Conservation (phyloP, 1,284 basidiomycete genomes). For the Cutaneotrichosporon cutaneum region DNA sequence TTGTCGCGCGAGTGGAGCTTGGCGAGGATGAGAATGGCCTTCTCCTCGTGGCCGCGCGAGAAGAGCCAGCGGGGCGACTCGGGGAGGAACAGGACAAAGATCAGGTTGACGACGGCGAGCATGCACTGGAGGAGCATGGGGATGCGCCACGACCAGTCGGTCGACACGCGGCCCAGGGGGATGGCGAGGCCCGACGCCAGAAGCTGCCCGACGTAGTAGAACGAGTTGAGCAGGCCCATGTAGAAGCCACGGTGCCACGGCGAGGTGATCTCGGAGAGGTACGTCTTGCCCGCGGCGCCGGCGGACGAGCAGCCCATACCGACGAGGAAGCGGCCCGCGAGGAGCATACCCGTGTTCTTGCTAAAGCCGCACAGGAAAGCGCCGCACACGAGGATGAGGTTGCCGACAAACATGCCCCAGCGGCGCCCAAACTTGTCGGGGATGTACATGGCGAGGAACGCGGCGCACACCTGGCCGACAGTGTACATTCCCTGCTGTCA, state of each 20-base stretch:
- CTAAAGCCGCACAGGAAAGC: slow-evolving; percentile 59
- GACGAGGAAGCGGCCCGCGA: slow-evolving; percentile 60
- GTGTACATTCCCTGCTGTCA: slow-evolving; percentile 56
- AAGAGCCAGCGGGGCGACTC: slow-evolving; percentile 57
- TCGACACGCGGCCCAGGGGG: slow-evolving; percentile 56
- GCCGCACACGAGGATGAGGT: slow-evolving; percentile 57
- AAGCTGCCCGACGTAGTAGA: slow-evolving; percentile 60
- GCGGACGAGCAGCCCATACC: slow-evolving; percentile 53
- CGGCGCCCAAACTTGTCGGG: slow-evolving; percentile 60
- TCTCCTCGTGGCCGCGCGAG: slow-evolving; percentile 24
- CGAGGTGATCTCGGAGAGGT: slow-evolving; percentile 58
- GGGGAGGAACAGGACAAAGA: slow-evolving; percentile 53
- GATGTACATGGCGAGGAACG: slow-evolving; percentile 47
- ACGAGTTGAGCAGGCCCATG: slow-evolving; percentile 55
- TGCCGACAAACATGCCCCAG: slow-evolving; percentile 60
- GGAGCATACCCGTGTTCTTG: slow-evolving; percentile 54
- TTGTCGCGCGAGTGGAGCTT: slow-evolving; percentile 57
- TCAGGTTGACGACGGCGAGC: slow-evolving; percentile 56
- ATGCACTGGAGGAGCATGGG: slow-evolving; percentile 58
- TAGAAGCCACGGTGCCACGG: slow-evolving; percentile 59
- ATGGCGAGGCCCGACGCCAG: slow-evolving; percentile 59
- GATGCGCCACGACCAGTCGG: slow-evolving; percentile 58
- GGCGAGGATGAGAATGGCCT: slow-evolving; percentile 26
- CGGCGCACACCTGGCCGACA: slow-evolving; percentile 54
- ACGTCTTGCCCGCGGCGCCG: slow-evolving; percentile 57